Conservation (phyloP, 2,329 filamentous ascomycete species). For the Fusarium nematophilum region DNA sequence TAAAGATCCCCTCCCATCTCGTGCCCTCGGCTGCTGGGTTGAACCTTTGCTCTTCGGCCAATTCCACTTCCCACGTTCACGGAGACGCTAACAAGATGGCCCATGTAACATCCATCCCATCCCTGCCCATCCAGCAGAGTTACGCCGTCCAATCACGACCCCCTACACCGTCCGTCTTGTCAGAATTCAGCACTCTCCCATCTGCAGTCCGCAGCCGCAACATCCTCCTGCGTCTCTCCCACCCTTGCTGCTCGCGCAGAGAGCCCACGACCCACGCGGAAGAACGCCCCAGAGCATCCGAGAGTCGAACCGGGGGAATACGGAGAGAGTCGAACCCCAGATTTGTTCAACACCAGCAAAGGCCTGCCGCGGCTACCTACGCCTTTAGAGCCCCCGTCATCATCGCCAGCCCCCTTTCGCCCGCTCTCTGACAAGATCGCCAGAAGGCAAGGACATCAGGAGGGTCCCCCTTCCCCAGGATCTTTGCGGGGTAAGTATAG, state of each 20-base stretch:
- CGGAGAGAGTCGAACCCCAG: not conserved
- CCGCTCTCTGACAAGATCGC: constrained; percentile 29
- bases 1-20: constrained; percentile 9
- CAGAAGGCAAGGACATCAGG: constrained; percentile 4
- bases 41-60: constrained; percentile 1
- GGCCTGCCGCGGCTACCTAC: too few species aligned
- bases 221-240: too few species aligned
- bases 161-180: constrained; percentile 19
- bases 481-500: constrained; percentile 30
- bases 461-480: constrained; percentile 15
- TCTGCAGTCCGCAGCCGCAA: constrained; percentile 23
- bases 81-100: constrained; percentile 14
- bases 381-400: too few species aligned
- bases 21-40: too few species aligned
- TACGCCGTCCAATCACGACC: constrained; percentile 10
- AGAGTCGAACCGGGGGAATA: constrained; percentile 11
- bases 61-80: constrained; percentile 22
- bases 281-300: constrained; percentile 13
- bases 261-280: constrained; percentile 3
- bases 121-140: not conserved
- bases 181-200: constrained; percentile 13
- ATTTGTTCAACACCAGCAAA: not conserved
- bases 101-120: not conserved
- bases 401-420: constrained; percentile 7
- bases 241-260: too few species aligned